Evolutionary conservation across 1,284 basidiomycete genomes (phyloP), one percentile per base, ranked within the genome.

Genomic region (Irpex sp.): DNA sequence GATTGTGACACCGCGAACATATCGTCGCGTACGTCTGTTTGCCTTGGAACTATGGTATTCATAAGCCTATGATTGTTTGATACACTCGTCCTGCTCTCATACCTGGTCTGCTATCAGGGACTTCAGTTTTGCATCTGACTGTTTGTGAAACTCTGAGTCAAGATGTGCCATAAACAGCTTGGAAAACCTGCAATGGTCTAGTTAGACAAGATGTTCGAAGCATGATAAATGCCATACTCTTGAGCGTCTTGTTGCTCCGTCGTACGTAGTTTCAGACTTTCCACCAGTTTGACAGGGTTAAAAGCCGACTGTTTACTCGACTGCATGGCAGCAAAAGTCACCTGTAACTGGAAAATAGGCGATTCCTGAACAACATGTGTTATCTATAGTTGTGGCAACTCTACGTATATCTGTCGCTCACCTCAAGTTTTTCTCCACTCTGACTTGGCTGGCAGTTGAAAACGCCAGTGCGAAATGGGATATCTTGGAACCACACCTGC

Each of bases 231-330:
- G 40, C 77, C 85, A 65, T 70, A 96, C 93, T 97, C 95, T 75
- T 95, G 93, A 37, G 95, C 95, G 78, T 97, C 95, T 77, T 97
- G 95, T 72, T 97, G 95, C 72, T 95, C 91, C 0, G 87, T 83
- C 8, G 88, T 88, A 47, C 89, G 84, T 48, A 97, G 78, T 64
- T 88, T 84, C 60, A 97, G 77, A 67, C 92, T 91, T 70, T 95
- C 89, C 8, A 96, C 89, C 31, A 97, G 82, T 64, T 87, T 89
- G 7, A 81, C 78, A 0, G 96, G 95, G 74, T 97, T 94, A 72
- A 91, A 94, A 0, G 89, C 86, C 52, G 76, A 82, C 67, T 86
- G 81, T 2, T 79, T 79, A 61, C 91, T 85, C 64, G 86, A 80
- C 72, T 97, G 92, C 62, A 97, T 82, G 4, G 90, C 92, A 3